A percentile compares a stretch with the other conserved stretches of the same genome.
phyloP scores from a whole-genome alignment of 371 early-diverging fungal genomes.

The Blakeslea trispora region DNA sequence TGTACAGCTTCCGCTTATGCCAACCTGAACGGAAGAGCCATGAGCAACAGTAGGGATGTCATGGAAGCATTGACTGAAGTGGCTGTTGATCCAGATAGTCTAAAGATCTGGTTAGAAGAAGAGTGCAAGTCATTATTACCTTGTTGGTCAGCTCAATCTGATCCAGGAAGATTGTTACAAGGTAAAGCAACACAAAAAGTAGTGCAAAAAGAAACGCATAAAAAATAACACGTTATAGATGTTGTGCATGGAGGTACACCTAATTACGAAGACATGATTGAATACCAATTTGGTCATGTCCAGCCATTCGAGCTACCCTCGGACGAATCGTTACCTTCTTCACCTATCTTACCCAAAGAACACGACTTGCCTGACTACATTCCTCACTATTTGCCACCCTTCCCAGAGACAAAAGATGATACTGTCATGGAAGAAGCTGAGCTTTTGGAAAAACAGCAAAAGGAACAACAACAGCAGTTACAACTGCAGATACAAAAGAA shows the following conservation, averaged over 20 bases:
- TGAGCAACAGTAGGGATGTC: conserved; percentile 37
- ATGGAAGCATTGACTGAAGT: conserved; percentile 38
- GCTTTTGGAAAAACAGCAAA: conserved; percentile 12
- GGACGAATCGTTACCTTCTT: not conserved
- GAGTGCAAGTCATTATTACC: conserved; percentile 48
- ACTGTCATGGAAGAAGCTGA: conserved; percentile 16
- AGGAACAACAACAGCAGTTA: conserved; percentile 14
- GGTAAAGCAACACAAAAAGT: conserved; percentile 23
- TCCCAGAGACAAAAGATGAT: conserved; percentile 42
- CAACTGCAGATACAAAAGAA: conserved; percentile 6
- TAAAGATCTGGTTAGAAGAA: conserved; percentile 44
- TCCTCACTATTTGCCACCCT: conserved; percentile 46
- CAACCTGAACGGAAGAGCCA: conserved; percentile 42
- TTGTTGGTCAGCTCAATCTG: conserved; percentile 47
- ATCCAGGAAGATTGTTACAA: conserved; percentile 48
- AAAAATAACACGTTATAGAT: conserved; percentile 3
- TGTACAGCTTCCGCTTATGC: conserved; percentile 44
- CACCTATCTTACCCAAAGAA: not conserved
- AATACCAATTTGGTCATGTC: conserved; percentile 20
- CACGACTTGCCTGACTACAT: conserved; percentile 34
- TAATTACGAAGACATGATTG: conserved; percentile 19
- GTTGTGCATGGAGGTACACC: conserved; percentile 21
- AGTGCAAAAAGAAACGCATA: not conserved
- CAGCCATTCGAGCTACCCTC: conserved; percentile 17
- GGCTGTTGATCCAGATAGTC: conserved; percentile 24